Percentiles rank a stretch among this genome's conserved stretches.
phyloP scores from a whole-genome alignment of 2,329 filamentous ascomycete species.

The Cordyceps pruinosa region DNA sequence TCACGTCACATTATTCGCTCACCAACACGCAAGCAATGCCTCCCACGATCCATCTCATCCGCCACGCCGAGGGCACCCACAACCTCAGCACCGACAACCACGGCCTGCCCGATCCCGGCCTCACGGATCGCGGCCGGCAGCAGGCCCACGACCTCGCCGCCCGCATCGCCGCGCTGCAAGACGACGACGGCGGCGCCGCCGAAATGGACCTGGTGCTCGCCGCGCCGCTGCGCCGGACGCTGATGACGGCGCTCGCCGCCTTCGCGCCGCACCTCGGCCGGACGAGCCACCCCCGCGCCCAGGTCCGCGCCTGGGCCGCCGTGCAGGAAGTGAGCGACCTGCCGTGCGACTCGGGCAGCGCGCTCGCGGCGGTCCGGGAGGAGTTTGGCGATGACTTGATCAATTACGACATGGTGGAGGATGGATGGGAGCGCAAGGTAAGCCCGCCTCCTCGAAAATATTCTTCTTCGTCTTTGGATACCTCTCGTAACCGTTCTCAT shows the following conservation, averaged over 20 bases:
- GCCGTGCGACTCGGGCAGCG: constrained; percentile 64
- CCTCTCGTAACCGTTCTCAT: background rate
- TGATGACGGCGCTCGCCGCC: constrained; percentile 62
- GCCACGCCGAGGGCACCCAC: constrained; percentile 66
- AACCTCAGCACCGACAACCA: constrained; percentile 68
- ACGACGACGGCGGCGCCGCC: constrained; percentile 36
- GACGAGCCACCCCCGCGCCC: constrained; percentile 15
- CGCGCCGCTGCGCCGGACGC: constrained; percentile 66
- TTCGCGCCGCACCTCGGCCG: constrained; percentile 47
- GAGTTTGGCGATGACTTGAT: constrained; percentile 50
- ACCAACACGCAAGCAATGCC: no score
- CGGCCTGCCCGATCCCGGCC: constrained; percentile 57
- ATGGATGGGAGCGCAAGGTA: constrained; percentile 64
- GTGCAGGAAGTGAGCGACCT: constrained; percentile 65
- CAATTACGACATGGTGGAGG: constrained; percentile 50
- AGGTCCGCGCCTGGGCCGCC: constrained; percentile 55
- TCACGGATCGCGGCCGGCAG: constrained; percentile 60
- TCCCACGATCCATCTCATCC: constrained; percentile 50
- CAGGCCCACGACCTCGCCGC: constrained; percentile 58
- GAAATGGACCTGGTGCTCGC: constrained; percentile 61
- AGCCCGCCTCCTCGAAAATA: no score
- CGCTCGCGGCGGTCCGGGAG: constrained; percentile 41
- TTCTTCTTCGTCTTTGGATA: no score
- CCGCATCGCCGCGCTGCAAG: constrained; percentile 60
- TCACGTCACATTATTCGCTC: no score